phyloP scores from a whole-genome alignment of 805 yeast species.

The Kodamaea kakaduensis region DNA sequence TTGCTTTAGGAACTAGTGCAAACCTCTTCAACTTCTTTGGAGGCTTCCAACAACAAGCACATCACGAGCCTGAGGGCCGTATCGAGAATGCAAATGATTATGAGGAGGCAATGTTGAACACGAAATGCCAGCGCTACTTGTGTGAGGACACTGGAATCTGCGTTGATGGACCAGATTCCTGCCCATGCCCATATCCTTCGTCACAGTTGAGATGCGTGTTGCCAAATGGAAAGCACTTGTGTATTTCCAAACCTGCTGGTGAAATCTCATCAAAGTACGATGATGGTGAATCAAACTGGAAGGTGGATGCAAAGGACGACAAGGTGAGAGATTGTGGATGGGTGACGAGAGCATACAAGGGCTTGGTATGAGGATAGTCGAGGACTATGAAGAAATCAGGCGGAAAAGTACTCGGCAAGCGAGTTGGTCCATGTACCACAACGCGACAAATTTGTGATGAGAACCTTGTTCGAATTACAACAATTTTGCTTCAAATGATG shows the following conservation, averaged over 20 bases:
- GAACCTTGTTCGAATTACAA: no score
- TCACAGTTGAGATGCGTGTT: conserved; percentile 78
- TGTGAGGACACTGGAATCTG: conserved; percentile 84
- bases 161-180: conserved; percentile 62
- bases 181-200: conserved; percentile 89
- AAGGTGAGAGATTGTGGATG: conserved; percentile 74
- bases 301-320: conserved; percentile 49
- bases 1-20: conserved; percentile 21
- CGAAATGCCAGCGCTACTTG: conserved; percentile 59
- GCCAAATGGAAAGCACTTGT: conserved; percentile 67
- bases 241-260: conserved; percentile 78
- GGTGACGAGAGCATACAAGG: conserved; percentile 70
- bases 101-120: conserved; percentile 35
- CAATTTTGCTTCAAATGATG: no score
- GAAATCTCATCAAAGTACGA: conserved; percentile 27
- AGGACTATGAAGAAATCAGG: neutral
- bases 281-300: conserved; percentile 43
- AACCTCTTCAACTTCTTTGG: conserved; percentile 34
- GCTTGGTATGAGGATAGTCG: conserved; percentile 27
- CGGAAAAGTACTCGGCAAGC: no score
- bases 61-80: conserved; percentile 21
- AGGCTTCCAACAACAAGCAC: conserved; percentile 16
- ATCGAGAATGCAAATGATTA: conserved; percentile 31
- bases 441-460: no score
- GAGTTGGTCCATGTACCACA: no score